Percentiles rank a stretch among this genome's conserved stretches.
phyloP scores from a whole-genome alignment of 31 red algal species.

The Endocladia muricata region DNA sequence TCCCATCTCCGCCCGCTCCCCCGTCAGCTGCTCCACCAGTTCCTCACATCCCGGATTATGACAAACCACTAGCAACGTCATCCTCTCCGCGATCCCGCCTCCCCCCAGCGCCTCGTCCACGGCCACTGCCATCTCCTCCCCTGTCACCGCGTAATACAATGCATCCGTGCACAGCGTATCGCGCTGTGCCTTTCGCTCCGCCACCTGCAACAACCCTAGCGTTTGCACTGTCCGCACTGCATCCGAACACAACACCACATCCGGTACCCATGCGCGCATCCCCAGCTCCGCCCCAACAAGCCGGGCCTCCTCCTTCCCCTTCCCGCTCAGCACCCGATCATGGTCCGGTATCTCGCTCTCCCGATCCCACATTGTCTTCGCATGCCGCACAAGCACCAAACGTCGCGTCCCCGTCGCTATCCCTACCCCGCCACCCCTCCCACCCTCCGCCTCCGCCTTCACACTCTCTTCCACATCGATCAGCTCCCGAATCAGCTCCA shows the following conservation, averaged over 20 bases:
- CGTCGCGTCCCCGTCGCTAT: background rate
- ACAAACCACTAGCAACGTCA: slow-evolving; percentile 41
- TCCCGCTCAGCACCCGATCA: background rate
- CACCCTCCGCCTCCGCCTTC: background rate
- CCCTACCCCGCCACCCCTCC: background rate
- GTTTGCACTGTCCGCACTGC: slow-evolving; percentile 60
- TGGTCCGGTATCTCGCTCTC: background rate
- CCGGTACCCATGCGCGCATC: slow-evolving; percentile 27
- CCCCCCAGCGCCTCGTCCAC: slow-evolving; percentile 44
- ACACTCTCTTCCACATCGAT: background rate
- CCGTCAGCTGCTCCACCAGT: slow-evolving; percentile 48
- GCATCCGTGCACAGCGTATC: slow-evolving; percentile 32
- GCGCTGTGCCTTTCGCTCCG: slow-evolving; percentile 12
- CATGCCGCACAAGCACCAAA: slow-evolving; percentile 19
- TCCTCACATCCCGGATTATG: slow-evolving; percentile 64
- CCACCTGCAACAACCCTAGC: slow-evolving; percentile 29
- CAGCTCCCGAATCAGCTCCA: background rate
- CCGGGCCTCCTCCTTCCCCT: slow-evolving; percentile 40
- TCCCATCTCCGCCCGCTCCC: slow-evolving; percentile 35
- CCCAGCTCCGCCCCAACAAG: slow-evolving; percentile 30
- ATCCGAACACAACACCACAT: slow-evolving; percentile 45
- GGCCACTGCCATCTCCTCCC: slow-evolving; percentile 54
- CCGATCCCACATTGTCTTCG: slow-evolving; percentile 8
- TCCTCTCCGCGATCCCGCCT: slow-evolving; percentile 19
- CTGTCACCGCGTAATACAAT: slow-evolving; percentile 58